Evolutionary conservation across 306 rosid genomes (phyloP).

Genomic region (Cucurbita maxima): DNA sequence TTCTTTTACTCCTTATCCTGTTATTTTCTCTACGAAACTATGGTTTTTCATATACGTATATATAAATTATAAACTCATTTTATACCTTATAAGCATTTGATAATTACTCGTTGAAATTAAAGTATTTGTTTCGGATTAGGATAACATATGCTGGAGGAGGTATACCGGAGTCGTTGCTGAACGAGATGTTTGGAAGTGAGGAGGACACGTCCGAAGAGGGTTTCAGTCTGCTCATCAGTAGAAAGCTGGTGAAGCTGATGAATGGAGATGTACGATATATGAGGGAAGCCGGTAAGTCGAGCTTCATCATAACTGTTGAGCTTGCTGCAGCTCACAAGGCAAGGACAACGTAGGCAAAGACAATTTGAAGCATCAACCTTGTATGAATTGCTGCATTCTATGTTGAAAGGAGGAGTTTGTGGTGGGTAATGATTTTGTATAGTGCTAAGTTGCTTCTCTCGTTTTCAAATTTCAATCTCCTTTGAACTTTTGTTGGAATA

Average conservation of each 20-base stretch:
- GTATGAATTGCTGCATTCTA: not conserved
- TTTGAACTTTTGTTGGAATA: not conserved
- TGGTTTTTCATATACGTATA: not conserved
- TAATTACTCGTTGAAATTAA: not conserved
- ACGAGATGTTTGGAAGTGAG: slow-evolving; percentile 63
- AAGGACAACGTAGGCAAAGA: not conserved
- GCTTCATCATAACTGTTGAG: slow-evolving; percentile 62
- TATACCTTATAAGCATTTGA: not conserved
- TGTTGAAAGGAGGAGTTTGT: not conserved
- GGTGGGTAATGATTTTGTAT: not conserved
- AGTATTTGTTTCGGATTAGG: slow-evolving; percentile 21
- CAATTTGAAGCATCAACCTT: not conserved
- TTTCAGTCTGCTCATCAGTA: slow-evolving; percentile 57
- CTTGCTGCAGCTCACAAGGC: slow-evolving; percentile 31
- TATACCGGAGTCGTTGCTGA: slow-evolving; percentile 57
- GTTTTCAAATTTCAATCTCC: not conserved
- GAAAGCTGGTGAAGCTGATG: slow-evolving; percentile 77
- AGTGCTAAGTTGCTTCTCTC: not conserved
- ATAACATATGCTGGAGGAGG: slow-evolving; percentile 59
- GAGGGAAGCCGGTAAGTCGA: slow-evolving; percentile 62
- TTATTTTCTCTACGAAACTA: not conserved
- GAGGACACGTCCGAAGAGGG: slow-evolving; percentile 64
- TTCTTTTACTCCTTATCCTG: no score
- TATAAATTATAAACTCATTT: not conserved
- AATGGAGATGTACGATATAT: slow-evolving; percentile 73